Evolutionary conservation across 257 asterid species (phyloP).

Genomic region (Ophiorrhiza pumila): DNA sequence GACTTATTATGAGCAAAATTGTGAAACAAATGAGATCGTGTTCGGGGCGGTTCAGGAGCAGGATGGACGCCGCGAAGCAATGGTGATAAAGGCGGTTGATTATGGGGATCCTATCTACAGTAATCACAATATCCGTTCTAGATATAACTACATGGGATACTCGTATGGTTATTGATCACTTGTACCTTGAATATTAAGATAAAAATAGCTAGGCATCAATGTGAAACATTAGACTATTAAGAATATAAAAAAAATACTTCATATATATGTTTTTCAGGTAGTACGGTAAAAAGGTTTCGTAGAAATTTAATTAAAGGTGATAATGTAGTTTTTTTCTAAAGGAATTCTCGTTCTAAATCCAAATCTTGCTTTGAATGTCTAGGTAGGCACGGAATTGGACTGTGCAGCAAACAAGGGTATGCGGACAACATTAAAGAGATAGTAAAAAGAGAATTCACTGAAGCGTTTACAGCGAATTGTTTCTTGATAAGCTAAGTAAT

Average conservation of each 20-base stretch:
- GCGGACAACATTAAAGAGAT: background rate
- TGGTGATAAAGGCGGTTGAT: slow-evolving; percentile 85
- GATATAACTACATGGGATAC: slow-evolving; percentile 72
- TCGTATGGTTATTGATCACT: slow-evolving; percentile 55
- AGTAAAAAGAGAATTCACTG: background rate
- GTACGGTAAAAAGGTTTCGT: background rate
- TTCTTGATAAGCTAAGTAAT: too few relatives aligned
- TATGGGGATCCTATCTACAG: slow-evolving; percentile 54
- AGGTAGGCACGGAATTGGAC: background rate
- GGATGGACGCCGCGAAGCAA: slow-evolving; percentile 65
- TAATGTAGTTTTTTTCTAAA: too few relatives aligned
- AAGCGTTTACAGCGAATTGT: too few relatives aligned
- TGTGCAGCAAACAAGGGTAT: background rate
- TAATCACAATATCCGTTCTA: slow-evolving; percentile 49
- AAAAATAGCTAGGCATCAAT: background rate
- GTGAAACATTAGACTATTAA: background rate
- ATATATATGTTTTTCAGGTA: too few relatives aligned
- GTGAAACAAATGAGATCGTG: slow-evolving; percentile 76
- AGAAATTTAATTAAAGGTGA: background rate
- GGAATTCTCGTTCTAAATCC: too few relatives aligned
- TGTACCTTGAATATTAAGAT: background rate
- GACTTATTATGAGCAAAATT: slow-evolving; percentile 54
- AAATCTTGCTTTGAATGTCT: background rate
- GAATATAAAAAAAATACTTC: background rate
- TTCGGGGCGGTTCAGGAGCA: slow-evolving; percentile 94